phyloP scores from a whole-genome alignment of 805 yeast species.

The Trichomonascus vanleenenianus region DNA sequence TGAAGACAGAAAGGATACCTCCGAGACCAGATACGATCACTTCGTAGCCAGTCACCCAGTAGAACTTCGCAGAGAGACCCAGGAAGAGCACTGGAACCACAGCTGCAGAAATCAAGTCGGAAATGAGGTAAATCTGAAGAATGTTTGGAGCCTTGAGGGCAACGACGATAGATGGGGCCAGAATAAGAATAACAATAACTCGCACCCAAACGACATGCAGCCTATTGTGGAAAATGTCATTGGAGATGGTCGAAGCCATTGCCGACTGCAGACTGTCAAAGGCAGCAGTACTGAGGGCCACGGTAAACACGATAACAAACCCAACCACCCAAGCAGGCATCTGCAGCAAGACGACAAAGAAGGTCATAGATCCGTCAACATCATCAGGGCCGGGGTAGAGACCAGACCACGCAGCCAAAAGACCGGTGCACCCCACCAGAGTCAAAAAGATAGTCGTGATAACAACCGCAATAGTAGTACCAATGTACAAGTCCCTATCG shows the following conservation, averaged over 20 bases:
- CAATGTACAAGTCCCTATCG: conserved; percentile 66
- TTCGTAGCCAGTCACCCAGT: conserved; percentile 71
- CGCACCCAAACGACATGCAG: conserved; percentile 61
- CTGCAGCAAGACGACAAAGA: conserved; percentile 58
- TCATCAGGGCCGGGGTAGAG: conserved; percentile 30
- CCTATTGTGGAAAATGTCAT: conserved; percentile 81
- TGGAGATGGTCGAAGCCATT: conserved; percentile 78
- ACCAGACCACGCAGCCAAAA: conserved; percentile 88
- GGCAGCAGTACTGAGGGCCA: conserved; percentile 76
- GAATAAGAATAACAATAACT: conserved; percentile 58
- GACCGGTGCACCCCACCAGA: conserved; percentile 74
- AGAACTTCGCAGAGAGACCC: conserved; percentile 61
- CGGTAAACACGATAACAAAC: conserved; percentile 66
- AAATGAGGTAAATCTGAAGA: conserved; percentile 80
- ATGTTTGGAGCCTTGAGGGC: conserved; percentile 80
- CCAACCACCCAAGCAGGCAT: conserved; percentile 87
- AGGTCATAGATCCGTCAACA: conserved; percentile 56
- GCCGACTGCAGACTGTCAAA: conserved; percentile 87
- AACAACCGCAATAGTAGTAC: conserved; percentile 67
- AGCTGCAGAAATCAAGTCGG: conserved; percentile 81
- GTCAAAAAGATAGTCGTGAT: conserved; percentile 56
- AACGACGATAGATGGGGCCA: conserved; percentile 82
- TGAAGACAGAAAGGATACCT: conserved; percentile 69
- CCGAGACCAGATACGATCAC: conserved; percentile 79
- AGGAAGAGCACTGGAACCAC: conserved; percentile 77